Base-by-base conservation (phyloP, 345 rosid genomes). In the Barbarea vulgaris region DNA sequence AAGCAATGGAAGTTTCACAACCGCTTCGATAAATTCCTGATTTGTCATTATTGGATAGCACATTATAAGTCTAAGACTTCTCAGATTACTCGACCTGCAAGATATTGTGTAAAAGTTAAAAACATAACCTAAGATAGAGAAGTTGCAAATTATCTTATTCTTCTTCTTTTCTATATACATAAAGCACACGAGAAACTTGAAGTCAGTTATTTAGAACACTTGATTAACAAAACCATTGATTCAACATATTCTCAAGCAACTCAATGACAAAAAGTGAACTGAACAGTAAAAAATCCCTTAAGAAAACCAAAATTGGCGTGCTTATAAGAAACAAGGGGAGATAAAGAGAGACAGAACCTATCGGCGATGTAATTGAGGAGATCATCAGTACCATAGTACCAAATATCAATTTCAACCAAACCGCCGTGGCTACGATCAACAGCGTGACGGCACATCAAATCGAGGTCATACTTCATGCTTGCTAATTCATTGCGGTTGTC, bases 391-490 rank as follows among this genome's bases (percentile, higher is more conserved):
- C 83, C 87, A 37, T 80, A 82, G 18, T 44, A 0, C 62, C 73
- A 83, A 34, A 89, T 37, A 6, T 47, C 77, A 74, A 91, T 77
- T 9, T 73, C 78, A 2, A 78, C 34, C 84, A 84, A 66, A 2
- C 60, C 77, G 6, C 91, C 89, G 3, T 22, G 51, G 80, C 91
- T 86, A 6, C 82, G 86, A 55, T 87, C 89, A 24, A 89, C 78
- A 12, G 91, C 91, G 27, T 67, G 48, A 54, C 78, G 69, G 51
- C 83, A 86, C 70, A 86, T 56, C 41, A 3, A 18, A 3, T 46
- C 82, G 28, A 56, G 21, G 33, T 67, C 42, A 25, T 19, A 5
- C 0, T 42, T 67, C 17, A 33, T 5, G 2, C 4, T 62, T 22
- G 7, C 36, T 27, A 1, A 9, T 52, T 71, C 52, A 30, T 27